These are phyloP conservation scores for Phytopythium litorale DNA, from an alignment of 352 stramenopile species.

Conservation along the genomic window DNA sequence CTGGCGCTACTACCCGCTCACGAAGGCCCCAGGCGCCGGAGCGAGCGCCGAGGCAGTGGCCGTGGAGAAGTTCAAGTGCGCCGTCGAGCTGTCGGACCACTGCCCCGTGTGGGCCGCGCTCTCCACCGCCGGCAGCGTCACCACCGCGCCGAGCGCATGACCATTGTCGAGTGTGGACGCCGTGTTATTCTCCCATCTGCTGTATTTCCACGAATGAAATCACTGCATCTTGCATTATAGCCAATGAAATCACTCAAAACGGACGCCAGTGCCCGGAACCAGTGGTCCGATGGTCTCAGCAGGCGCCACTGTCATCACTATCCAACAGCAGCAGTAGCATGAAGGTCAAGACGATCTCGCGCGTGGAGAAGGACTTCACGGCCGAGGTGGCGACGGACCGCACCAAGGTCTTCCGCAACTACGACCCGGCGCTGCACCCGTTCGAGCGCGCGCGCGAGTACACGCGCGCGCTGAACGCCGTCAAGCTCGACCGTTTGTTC, in stretches of 20 bases:
- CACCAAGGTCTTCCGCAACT: conserved; percentile 96
- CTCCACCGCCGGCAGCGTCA: neutral
- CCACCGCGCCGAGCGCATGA: neutral
- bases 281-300: neutral
- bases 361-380: conserved; percentile 93
- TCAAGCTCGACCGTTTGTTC: conserved; percentile 99
- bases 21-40: conserved; percentile 6
- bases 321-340: conserved; percentile 45
- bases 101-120: conserved; percentile 61
- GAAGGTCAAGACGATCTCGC: conserved; percentile 99
- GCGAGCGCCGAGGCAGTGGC: conserved; percentile 16
- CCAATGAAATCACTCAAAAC: neutral
- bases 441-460: conserved; percentile 94
- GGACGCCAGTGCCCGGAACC: neutral
- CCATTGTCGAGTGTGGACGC: conserved; percentile 13
- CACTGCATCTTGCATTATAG: neutral
- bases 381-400: conserved; percentile 92
- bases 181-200: conserved; percentile 8
- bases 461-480: conserved; percentile 94
- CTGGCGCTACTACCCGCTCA: conserved; percentile 48
- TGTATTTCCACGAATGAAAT: conserved; percentile 4
- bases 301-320: neutral
- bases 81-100: conserved; percentile 56
- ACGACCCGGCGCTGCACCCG: conserved; percentile 93
- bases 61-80: conserved; percentile 37